Evolutionary conservation across 495 filamentous ascomycete genomes (phyloP).

Genomic region (Halenospora varia): DNA sequence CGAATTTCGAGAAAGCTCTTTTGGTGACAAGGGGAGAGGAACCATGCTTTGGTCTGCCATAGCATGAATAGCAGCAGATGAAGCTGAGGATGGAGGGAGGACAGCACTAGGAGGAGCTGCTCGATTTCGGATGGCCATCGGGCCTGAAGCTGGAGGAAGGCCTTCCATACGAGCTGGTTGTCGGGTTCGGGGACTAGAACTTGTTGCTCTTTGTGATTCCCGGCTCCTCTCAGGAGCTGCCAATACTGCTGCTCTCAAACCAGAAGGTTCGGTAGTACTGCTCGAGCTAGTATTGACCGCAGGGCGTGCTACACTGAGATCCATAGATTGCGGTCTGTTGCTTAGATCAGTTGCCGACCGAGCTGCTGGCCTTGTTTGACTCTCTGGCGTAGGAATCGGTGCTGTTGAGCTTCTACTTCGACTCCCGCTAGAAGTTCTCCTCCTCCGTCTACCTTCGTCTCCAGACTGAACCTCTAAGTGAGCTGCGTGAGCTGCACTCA

Average conservation of each 20-base stretch:
- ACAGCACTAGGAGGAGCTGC: constrained; percentile 22
- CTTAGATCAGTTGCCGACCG: constrained; percentile 59
- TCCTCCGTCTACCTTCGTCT: constrained; percentile 31
- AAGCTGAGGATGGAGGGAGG: constrained; percentile 6
- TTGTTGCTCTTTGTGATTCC: constrained; percentile 6
- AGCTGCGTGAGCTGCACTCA: constrained; percentile 23
- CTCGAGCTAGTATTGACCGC: constrained; percentile 30
- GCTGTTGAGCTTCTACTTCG: constrained; percentile 41
- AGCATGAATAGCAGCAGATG: constrained; percentile 3
- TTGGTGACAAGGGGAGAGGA: constrained; percentile 22
- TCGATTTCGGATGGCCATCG: constrained; percentile 8
- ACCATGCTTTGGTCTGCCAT: constrained; percentile 13
- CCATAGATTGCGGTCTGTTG: constrained; percentile 35
- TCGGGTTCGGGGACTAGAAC: constrained; percentile 11
- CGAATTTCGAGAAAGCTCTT: constrained; percentile 1
- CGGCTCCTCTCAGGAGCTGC: constrained; percentile 4
- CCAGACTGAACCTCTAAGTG: constrained; percentile 42
- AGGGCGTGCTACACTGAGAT: constrained; percentile 25
- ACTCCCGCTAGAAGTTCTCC: constrained; percentile 34
- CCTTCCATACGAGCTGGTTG: constrained; percentile 9
- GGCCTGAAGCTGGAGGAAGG: background rate
- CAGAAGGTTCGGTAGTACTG: constrained; percentile 38
- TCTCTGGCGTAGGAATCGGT: constrained; percentile 33
- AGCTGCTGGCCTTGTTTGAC: constrained; percentile 39
- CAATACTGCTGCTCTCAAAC: constrained; percentile 8